Evolutionary conservation across 164 flowering plant genomes (phyloP).

Genomic region (Vitis labrusca): DNA sequence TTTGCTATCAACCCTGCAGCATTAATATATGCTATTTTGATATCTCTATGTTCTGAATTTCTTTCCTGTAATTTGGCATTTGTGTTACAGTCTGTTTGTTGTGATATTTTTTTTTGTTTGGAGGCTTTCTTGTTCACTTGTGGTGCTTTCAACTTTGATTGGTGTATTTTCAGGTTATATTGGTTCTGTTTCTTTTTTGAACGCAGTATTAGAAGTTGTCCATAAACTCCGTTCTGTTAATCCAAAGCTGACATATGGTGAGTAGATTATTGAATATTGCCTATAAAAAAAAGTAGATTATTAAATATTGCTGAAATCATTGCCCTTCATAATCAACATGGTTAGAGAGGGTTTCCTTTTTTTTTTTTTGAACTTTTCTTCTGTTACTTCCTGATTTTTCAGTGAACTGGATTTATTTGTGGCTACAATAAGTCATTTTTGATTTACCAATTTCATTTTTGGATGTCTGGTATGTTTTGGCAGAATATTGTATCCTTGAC

Average conservation of each 20-base stretch:
- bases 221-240: slow-evolving; percentile 79
- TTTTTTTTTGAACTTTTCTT: background rate
- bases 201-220: slow-evolving; percentile 76
- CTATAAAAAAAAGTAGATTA: too few relatives aligned
- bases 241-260: slow-evolving; percentile 87
- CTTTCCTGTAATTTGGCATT: background rate
- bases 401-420: too few relatives aligned
- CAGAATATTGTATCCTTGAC: too few relatives aligned
- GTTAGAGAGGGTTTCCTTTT: background rate
- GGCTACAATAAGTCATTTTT: too few relatives aligned
- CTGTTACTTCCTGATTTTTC: too few relatives aligned
- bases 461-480: too few relatives aligned
- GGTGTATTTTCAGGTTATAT: slow-evolving; percentile 76
- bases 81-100: background rate
- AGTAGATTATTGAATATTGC: slow-evolving; percentile 16
- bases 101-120: background rate
- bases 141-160: background rate
- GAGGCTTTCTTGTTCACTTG: slow-evolving; percentile 5
- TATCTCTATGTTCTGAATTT: background rate
- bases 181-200: slow-evolving; percentile 91
- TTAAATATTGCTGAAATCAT: background rate
- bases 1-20: background rate
- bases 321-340: background rate
- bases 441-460: too few relatives aligned
- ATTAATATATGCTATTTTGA: background rate